phyloP scores from a whole-genome alignment of 495 filamentous ascomycete species.

The Pyrenopolyporus hunteri region DNA sequence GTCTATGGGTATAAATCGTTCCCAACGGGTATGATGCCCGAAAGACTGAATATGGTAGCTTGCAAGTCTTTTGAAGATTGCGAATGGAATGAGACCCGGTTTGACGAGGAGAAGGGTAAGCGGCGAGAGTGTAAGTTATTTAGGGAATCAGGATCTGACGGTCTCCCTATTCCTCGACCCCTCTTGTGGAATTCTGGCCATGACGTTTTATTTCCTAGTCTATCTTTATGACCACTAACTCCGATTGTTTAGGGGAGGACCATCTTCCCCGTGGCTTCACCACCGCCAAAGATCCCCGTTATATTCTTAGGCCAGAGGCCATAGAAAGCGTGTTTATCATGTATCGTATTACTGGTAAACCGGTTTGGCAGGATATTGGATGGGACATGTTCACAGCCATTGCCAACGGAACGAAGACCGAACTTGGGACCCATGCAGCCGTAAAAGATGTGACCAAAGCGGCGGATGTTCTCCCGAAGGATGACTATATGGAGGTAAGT shows the following conservation, averaged over 20 bases:
- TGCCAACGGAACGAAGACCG: slow-evolving; percentile 63
- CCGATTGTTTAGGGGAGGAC: slow-evolving; percentile 20
- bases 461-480: slow-evolving; percentile 35
- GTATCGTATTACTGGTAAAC: slow-evolving; percentile 73
- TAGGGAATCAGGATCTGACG: background rate
- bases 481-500: slow-evolving; percentile 56
- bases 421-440: slow-evolving; percentile 63
- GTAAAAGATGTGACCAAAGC: slow-evolving; percentile 62
- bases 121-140: slow-evolving; percentile 37
- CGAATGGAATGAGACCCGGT: slow-evolving; percentile 72
- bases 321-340: slow-evolving; percentile 75
- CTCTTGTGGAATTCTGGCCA: no score
- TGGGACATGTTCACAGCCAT: slow-evolving; percentile 78
- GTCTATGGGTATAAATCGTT: slow-evolving; percentile 83
- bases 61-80: slow-evolving; percentile 70
- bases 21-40: slow-evolving; percentile 85
- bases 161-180: no score
- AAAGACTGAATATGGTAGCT: slow-evolving; percentile 65
- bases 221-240: background rate
- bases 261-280: slow-evolving; percentile 47
- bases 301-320: slow-evolving; percentile 63
- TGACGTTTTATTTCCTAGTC: no score
- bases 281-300: slow-evolving; percentile 49
- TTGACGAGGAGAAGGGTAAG: slow-evolving; percentile 41
- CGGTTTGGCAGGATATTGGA: slow-evolving; percentile 64